These are phyloP conservation scores for Athelia sp. DNA, from an alignment of 1,284 basidiomycete genomes.

Conservation along the genomic window DNA sequence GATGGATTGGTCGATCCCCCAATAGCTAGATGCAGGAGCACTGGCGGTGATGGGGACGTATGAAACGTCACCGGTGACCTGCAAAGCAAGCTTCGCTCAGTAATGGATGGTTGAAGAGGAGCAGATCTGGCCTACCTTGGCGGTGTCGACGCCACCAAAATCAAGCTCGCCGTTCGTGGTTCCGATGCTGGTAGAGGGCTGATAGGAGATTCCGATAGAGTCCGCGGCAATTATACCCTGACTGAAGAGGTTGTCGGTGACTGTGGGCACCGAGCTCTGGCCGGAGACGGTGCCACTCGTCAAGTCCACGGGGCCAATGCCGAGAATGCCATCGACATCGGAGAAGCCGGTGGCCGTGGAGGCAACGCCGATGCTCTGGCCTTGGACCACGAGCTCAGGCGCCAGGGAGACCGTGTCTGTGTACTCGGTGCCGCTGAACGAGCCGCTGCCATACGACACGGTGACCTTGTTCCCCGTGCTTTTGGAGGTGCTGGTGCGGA, in stretches of 20 bases:
- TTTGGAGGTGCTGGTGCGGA: not conserved
- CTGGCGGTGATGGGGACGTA: not conserved
- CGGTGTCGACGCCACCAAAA: too few species aligned
- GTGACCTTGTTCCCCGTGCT: not conserved
- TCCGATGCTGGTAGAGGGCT: not conserved
- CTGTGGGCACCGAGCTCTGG: conserved; percentile 5
- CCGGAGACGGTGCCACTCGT: not conserved
- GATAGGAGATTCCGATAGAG: conserved; percentile 11
- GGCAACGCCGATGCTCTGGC: conserved; percentile 29
- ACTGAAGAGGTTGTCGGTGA: conserved; percentile 14
- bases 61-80: not conserved
- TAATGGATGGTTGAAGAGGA: not conserved
- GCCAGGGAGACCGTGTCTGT: not conserved
- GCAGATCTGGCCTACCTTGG: not conserved
- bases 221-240: conserved; percentile 14
- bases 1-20: not conserved
- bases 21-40: not conserved
- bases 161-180: not conserved
- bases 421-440: not conserved
- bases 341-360: conserved; percentile 23
- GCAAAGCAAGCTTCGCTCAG: not conserved
- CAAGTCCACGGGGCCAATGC: not conserved
- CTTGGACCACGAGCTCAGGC: not conserved
- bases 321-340: conserved; percentile 35
- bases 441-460: not conserved